phyloP scores from a whole-genome alignment of 192 early-diverging fungal species.

The Jimgerdemannia flammicorona region DNA sequence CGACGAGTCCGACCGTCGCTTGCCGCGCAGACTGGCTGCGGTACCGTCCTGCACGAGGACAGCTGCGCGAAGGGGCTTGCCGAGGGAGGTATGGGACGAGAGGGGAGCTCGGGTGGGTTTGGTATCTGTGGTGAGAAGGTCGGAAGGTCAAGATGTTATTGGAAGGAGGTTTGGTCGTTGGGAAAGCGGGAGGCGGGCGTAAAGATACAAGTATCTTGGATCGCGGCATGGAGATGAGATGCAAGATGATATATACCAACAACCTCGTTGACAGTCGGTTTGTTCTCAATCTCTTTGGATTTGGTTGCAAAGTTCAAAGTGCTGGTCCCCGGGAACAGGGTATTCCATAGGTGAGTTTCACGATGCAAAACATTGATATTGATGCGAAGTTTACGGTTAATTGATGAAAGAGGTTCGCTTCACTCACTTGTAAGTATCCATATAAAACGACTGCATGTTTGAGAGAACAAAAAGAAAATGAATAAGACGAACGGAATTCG shows the following conservation, averaged over 20 bases:
- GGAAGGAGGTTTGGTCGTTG: too few relatives aligned
- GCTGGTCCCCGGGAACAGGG: conserved; percentile 35
- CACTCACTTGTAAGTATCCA: not conserved
- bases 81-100: not conserved
- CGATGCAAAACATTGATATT: not conserved
- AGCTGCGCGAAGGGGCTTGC: not conserved
- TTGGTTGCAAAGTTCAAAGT: conserved; percentile 95
- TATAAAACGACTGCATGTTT: not conserved
- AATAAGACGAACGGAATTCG: too few relatives aligned
- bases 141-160: too few relatives aligned
- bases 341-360: not conserved
- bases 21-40: not conserved
- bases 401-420: not conserved
- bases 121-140: not conserved
- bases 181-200: too few relatives aligned
- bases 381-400: not conserved
- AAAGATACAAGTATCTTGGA: too few relatives aligned
- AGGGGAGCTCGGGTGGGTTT: not conserved
- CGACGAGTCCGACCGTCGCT: not conserved
- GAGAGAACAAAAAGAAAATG: conserved; percentile 12
- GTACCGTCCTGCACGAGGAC: not conserved
- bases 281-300: conserved; percentile 83
- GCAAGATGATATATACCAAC: not conserved
- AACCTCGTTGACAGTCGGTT: conserved; percentile 78
- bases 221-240: not conserved